These are phyloP conservation scores for Hypoxylon sp. DNA, from an alignment of 2,329 filamentous ascomycete genomes.

Conservation along the genomic window DNA sequence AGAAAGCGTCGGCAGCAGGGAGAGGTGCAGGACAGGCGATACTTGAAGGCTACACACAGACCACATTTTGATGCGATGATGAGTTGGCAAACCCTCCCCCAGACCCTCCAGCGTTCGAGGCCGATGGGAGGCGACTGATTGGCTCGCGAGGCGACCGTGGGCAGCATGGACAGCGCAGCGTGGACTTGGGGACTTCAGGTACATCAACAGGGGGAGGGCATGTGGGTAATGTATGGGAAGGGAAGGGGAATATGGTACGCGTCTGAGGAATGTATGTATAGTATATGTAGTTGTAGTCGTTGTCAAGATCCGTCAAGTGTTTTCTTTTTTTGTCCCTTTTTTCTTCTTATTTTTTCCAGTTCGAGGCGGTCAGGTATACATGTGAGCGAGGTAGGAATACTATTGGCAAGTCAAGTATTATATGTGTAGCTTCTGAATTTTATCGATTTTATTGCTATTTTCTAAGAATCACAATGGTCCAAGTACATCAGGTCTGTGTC, in stretches of 20 bases:
- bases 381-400: conserved; percentile 11
- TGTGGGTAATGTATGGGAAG: too few species aligned
- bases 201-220: conserved; percentile 35
- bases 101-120: conserved; percentile 43
- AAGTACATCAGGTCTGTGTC: conserved; percentile 3
- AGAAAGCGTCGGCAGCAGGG: conserved; percentile 36
- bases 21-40: conserved; percentile 40
- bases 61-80: conserved; percentile 49
- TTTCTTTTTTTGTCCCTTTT: too few species aligned
- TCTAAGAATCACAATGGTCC: too few species aligned
- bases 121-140: conserved; percentile 43
- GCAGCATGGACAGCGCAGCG: conserved; percentile 40
- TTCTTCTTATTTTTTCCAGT: too few species aligned
- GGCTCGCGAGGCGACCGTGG: conserved; percentile 36
- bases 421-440: conserved; percentile 12
- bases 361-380: conserved; percentile 24
- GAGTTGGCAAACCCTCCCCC: conserved; percentile 48
- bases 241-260: conserved; percentile 23
- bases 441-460: conserved; percentile 1
- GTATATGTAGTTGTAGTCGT: background rate
- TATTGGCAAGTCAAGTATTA: conserved; percentile 12
- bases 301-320: too few species aligned
- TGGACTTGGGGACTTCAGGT: conserved; percentile 43
- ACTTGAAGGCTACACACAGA: conserved; percentile 45
- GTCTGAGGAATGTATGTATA: conserved; percentile 11